Evolutionary conservation across 768 basidiomycete genomes (phyloP).

Genomic region (Mycena sanguinolenta): DNA sequence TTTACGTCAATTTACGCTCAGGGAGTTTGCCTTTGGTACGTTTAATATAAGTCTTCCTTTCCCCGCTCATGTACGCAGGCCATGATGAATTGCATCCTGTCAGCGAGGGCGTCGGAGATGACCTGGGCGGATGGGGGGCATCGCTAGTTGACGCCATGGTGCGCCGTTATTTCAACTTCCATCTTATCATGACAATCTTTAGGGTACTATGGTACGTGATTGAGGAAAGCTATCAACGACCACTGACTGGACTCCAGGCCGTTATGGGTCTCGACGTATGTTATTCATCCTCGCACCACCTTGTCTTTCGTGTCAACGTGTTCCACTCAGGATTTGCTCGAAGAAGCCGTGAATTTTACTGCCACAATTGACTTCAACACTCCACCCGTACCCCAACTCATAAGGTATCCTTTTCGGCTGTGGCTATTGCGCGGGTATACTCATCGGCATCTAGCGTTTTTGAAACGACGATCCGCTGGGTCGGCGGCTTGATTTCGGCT

Average conservation of each 20-base stretch:
- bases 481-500: conserved; percentile 76
- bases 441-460: conserved; percentile 64
- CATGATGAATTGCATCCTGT: conserved; percentile 56
- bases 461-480: conserved; percentile 82
- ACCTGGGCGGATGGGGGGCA: conserved; percentile 22
- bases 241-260: conserved; percentile 41
- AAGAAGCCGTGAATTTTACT: conserved; percentile 67
- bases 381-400: conserved; percentile 59
- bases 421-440: too few relatives aligned
- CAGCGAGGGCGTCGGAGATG: conserved; percentile 17
- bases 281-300: too few relatives aligned
- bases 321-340: conserved; percentile 69
- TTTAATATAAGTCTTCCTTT: too few relatives aligned
- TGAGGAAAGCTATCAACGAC: too few relatives aligned
- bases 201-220: conserved; percentile 59
- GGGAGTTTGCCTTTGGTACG: conserved; percentile 62
- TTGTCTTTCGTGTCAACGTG: too few relatives aligned
- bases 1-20: conserved; percentile 40
- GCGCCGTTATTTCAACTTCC: conserved; percentile 41
- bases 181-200: conserved; percentile 4
- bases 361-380: conserved; percentile 67
- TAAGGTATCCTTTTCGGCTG: conserved; percentile 51
- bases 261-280: conserved; percentile 62
- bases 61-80: too few relatives aligned
- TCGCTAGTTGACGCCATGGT: conserved; percentile 28